A percentile compares a stretch with the other conserved stretches of the same genome.
Evolutionary conservation across 345 rosid genomes (phyloP).

Genomic region (Eucalyptus regnans): DNA sequence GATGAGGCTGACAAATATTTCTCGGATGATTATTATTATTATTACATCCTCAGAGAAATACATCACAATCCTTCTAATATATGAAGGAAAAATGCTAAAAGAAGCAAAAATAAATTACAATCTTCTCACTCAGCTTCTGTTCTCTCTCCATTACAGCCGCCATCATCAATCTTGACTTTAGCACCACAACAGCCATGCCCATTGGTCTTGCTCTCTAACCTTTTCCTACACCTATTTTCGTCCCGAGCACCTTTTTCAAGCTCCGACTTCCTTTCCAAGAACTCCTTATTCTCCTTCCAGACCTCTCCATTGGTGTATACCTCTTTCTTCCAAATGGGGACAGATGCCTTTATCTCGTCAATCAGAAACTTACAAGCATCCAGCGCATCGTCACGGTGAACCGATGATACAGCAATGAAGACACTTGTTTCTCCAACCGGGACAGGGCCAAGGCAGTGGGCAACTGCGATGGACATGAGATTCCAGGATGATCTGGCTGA

Average conservation of each 20-base stretch:
- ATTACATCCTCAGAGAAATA: neutral
- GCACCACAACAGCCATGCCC: slow-evolving; percentile 42
- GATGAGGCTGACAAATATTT: neutral
- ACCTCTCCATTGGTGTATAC: slow-evolving; percentile 78
- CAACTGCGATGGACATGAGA: slow-evolving; percentile 58
- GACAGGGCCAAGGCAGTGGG: slow-evolving; percentile 73
- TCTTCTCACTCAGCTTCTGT: neutral
- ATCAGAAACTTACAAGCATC: slow-evolving; percentile 81
- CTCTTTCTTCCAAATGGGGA: slow-evolving; percentile 95
- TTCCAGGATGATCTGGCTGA: slow-evolving; percentile 68
- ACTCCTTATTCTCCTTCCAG: slow-evolving; percentile 95
- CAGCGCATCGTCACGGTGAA: slow-evolving; percentile 73
- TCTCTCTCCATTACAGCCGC: neutral
- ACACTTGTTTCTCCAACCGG: slow-evolving; percentile 86
- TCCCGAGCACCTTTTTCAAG: slow-evolving; percentile 18
- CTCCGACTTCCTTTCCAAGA: slow-evolving; percentile 45
- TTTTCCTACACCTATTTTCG: slow-evolving; percentile 1
- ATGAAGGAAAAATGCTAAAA: neutral
- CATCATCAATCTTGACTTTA: slow-evolving; percentile 38
- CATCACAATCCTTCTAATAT: neutral
- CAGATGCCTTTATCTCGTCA: slow-evolving; percentile 78
- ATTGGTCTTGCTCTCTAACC: slow-evolving; percentile 9
- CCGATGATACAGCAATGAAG: slow-evolving; percentile 71
- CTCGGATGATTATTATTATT: neutral
- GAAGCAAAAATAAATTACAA: neutral